Conservation (phyloP, 2,329 filamentous ascomycete genomes). For the Diaporthe sp. region DNA sequence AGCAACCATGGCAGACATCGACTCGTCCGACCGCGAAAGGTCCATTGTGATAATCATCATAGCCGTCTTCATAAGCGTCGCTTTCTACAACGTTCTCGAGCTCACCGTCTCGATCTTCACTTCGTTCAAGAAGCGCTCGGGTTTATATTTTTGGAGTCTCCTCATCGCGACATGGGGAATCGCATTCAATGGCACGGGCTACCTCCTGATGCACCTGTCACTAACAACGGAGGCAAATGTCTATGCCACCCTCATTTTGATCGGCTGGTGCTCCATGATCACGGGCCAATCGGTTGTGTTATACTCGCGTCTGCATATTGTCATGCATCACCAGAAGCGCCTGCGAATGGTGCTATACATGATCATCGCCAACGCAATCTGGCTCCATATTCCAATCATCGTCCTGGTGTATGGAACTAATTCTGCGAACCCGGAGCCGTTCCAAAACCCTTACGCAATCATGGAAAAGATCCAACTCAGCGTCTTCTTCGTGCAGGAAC, state of each 20-base stretch:
- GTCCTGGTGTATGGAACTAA: conserved; percentile 59
- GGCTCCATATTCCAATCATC: conserved; percentile 60
- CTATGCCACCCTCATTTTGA: conserved; percentile 49
- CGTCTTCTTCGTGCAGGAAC: conserved; percentile 30
- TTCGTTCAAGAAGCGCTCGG: conserved; percentile 30
- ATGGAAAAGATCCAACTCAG: conserved; percentile 46
- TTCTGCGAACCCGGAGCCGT: conserved; percentile 46
- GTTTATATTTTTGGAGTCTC: conserved; percentile 34
- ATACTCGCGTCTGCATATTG: conserved; percentile 65
- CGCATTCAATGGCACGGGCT: conserved; percentile 46
- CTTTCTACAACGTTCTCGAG: conserved; percentile 33
- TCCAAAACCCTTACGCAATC: conserved; percentile 47
- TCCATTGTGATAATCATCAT: conserved; percentile 7
- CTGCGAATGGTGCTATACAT: conserved; percentile 59
- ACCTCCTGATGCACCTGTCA: conserved; percentile 39
- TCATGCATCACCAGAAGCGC: conserved; percentile 57
- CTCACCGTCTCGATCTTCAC: conserved; percentile 28
- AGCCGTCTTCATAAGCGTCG: conserved; percentile 18
- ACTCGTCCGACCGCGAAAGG: background rate
- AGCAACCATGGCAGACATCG: background rate
- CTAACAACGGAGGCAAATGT: background rate
- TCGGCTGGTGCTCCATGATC: conserved; percentile 66
- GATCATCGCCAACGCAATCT: conserved; percentile 60
- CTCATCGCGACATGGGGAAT: conserved; percentile 34
- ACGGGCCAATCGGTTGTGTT: conserved; percentile 65